Evolutionary conservation across 2,329 filamentous ascomycete species (phyloP).

Genomic region (Cladosporium phlei): DNA sequence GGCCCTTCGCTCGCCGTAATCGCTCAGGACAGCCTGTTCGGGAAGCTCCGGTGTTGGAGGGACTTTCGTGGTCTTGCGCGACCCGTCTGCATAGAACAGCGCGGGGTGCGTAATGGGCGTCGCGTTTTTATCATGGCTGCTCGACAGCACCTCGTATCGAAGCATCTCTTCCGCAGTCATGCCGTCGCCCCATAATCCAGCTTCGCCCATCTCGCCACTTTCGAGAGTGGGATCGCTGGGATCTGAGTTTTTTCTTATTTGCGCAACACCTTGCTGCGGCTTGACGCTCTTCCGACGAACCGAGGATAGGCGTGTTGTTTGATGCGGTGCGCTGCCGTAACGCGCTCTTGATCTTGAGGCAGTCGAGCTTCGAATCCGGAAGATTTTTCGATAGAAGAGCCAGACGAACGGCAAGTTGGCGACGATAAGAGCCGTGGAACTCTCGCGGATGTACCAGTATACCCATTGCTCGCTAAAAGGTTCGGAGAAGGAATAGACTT

Average conservation of each 20-base stretch:
- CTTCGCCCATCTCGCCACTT: neutral
- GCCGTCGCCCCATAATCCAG: neutral
- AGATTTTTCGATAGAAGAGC: constrained; percentile 46
- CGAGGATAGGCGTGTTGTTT: constrained; percentile 1
- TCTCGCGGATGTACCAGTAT: constrained; percentile 58
- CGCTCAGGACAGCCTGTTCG: constrained; percentile 4
- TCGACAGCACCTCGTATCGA: constrained; percentile 11
- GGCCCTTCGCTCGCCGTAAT: neutral
- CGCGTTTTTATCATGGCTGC: constrained; percentile 6
- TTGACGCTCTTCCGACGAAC: constrained; percentile 6
- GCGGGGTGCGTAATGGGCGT: constrained; percentile 19
- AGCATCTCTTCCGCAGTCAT: constrained; percentile 20
- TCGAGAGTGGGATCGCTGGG: constrained; percentile 12
- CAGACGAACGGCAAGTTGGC: constrained; percentile 59
- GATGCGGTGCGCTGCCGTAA: constrained; percentile 3
- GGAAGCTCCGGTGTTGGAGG: neutral
- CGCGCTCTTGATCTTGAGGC: constrained; percentile 2
- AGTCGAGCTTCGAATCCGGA: constrained; percentile 9
- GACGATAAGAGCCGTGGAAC: constrained; percentile 56
- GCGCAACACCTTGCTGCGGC: neutral
- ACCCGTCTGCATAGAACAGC: constrained; percentile 16
- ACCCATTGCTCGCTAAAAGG: constrained; percentile 55
- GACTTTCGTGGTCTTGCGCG: neutral
- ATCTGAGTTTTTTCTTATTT: constrained; percentile 7
- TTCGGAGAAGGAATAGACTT: constrained; percentile 56